Percentiles rank a stretch among this genome's conserved stretches.
phyloP scores from a whole-genome alignment of 108 stramenopile genomes.

The Fragilariopsis cylindrus region DNA sequence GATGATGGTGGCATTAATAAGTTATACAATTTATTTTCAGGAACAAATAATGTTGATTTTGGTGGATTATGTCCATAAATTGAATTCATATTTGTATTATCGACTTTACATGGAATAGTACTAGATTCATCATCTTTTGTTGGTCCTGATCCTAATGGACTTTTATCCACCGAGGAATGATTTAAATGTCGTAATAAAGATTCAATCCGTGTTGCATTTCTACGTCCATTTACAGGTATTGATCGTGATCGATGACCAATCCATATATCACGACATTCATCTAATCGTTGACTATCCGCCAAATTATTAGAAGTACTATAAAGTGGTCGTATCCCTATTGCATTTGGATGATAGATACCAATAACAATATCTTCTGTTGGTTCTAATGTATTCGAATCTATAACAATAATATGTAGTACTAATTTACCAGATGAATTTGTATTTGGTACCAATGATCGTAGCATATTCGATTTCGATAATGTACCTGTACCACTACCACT shows the following conservation, averaged over 20 bases:
- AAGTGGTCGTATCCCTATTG: slow-evolving; percentile 51
- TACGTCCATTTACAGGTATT: background rate
- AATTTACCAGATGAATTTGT: slow-evolving; percentile 66
- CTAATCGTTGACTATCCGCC: slow-evolving; percentile 30
- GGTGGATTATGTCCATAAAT: slow-evolving; percentile 58
- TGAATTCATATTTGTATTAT: slow-evolving; percentile 73
- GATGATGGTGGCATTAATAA: slow-evolving; percentile 2
- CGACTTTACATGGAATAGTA: slow-evolving; percentile 33
- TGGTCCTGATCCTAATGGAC: slow-evolving; percentile 45
- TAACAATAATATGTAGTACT: slow-evolving; percentile 64
- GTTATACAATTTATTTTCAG: slow-evolving; percentile 45
- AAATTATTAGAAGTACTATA: background rate
- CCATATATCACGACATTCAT: slow-evolving; percentile 69
- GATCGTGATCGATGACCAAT: slow-evolving; percentile 56
- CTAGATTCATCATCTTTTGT: background rate
- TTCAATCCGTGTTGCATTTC: slow-evolving; percentile 59
- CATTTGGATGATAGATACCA: slow-evolving; percentile 81
- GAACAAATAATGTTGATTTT: slow-evolving; percentile 36
- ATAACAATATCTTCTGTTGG: slow-evolving; percentile 65
- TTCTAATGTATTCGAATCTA: slow-evolving; percentile 45
- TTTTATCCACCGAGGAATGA: slow-evolving; percentile 22
- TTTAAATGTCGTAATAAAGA: slow-evolving; percentile 38
- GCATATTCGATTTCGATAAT: slow-evolving; percentile 29
- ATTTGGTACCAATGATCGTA: slow-evolving; percentile 36
- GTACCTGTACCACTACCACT: slow-evolving; percentile 48